These are phyloP conservation scores for Tuber brumale DNA, from an alignment of 495 filamentous ascomycete species.

Conservation along the genomic window DNA sequence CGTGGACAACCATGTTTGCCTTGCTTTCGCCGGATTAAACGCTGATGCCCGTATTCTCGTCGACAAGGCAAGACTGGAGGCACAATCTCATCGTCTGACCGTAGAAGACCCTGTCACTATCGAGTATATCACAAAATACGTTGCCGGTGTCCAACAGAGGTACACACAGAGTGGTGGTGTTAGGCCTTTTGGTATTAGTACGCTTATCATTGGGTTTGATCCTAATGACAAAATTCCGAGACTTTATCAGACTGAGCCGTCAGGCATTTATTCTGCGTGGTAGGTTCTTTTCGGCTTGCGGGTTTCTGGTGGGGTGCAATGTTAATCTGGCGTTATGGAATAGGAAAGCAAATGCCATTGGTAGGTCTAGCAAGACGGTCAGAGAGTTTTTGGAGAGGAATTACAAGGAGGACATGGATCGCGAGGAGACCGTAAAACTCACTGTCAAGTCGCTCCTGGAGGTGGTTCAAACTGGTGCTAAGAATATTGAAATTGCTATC, in stretches of 20 bases:
- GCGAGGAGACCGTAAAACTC: constrained; percentile 91
- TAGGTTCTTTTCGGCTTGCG: constrained; percentile 45
- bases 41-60: constrained; percentile 95
- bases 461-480: constrained; percentile 96
- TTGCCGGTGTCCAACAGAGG: constrained; percentile 92
- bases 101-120: constrained; percentile 95
- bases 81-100: constrained; percentile 94
- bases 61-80: constrained; percentile 93
- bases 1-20: constrained; percentile 88
- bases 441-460: constrained; percentile 96
- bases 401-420: constrained; percentile 94
- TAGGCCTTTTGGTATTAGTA: constrained; percentile 94
- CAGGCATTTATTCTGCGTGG: constrained; percentile 98
- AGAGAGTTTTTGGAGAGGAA: constrained; percentile 96
- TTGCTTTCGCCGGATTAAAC: constrained; percentile 94
- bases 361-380: constrained; percentile 95
- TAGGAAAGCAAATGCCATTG: constrained; percentile 99
- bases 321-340: not conserved
- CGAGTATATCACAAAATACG: constrained; percentile 98
- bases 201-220: constrained; percentile 94
- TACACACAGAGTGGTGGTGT: constrained; percentile 99
- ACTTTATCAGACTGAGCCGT: constrained; percentile 95
- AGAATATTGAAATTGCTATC: constrained; percentile 99
- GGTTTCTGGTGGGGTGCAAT: not conserved
- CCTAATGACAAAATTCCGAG: constrained; percentile 76